Base-by-base conservation (phyloP, 306 rosid genomes). In the Myrica gale region DNA sequence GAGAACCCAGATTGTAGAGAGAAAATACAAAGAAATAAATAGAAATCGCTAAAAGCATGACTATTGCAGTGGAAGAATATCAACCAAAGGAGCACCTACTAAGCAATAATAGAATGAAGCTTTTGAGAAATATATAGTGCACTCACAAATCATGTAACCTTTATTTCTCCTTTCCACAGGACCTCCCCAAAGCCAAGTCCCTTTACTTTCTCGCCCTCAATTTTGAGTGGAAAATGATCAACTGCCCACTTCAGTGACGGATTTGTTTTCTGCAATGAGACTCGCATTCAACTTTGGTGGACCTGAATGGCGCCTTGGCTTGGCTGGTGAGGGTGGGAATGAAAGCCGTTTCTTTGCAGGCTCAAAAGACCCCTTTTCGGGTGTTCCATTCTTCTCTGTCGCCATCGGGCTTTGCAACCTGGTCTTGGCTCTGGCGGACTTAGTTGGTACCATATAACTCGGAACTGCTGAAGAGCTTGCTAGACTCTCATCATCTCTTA, bases 391-490 rank as follows among this genome's bases (percentile, higher is more conserved):
- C 74, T 75, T 86, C 82, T 88, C 93, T 5, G 73, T 70, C n/a
- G 82, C 90, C 42, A 85, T 61, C 51, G 94, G 97, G 81, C 96
- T 88, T 15, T 88, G 92, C 77, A 88, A 74, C 87, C 90, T 89
- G 17, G 96, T 85, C 89, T 87, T 95, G 0, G 97, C 97, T 85
- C 87, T 90, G 47, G 97, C 93, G 6, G 98, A 95, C 81, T 88
- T 85, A 41, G 98, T 90, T 16, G 95, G 86, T 26, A 90, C 87
- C 97, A 92, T 95, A 87, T 95, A 95, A 79, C 96, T 92, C 0
- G 96, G 97, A 75, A 92, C 74, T 17, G 93, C 62, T 20, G 85
- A 86, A 77, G 92, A 88, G 88, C 97, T 88, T 23, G 88, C 95
- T 21, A 92, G 87, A 82, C 97, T 89, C 71, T 87, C 95, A 1